These are phyloP conservation scores for Melanogaster broomeanus DNA, from an alignment of 768 basidiomycete genomes.

Conservation along the genomic window DNA sequence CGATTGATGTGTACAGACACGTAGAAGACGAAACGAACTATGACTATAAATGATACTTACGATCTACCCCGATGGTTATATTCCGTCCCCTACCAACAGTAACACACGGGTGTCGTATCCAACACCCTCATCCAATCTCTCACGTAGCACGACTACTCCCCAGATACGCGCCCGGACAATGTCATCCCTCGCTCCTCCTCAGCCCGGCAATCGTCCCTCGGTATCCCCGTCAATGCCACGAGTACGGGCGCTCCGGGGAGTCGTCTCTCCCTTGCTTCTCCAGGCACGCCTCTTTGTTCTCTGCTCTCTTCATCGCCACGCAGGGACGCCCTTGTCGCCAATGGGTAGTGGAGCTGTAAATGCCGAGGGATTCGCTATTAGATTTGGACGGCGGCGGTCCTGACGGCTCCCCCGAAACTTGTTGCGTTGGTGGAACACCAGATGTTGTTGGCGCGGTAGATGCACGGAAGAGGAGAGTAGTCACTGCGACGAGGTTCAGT, in stretches of 20 bases:
- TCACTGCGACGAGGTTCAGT: constrained; percentile 87
- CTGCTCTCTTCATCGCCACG: constrained; percentile 29
- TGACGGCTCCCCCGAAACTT: constrained; percentile 83
- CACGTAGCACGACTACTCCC: constrained; percentile 19
- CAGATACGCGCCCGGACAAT: constrained; percentile 56
- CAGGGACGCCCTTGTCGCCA: constrained; percentile 37
- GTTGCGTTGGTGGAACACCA: constrained; percentile 84
- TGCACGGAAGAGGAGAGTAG: constrained; percentile 77
- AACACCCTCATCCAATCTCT: constrained; percentile 23
- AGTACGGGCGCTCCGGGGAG: constrained; percentile 36
- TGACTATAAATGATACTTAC: neutral
- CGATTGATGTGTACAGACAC: neutral
- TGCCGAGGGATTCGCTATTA: constrained; percentile 41
- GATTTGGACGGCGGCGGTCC: constrained; percentile 72
- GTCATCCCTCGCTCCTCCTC: constrained; percentile 45
- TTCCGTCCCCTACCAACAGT: constrained; percentile 27
- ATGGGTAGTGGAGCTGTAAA: constrained; percentile 21
- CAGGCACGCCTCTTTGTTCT: constrained; percentile 41
- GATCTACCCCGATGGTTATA: constrained; percentile 10
- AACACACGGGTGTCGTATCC: constrained; percentile 26
- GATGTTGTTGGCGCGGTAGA: constrained; percentile 90
- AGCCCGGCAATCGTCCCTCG: constrained; percentile 32
- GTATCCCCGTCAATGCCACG: constrained; percentile 36
- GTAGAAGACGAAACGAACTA: constrained; percentile 2
- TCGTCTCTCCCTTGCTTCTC: constrained; percentile 46